Conservation (phyloP, 176 grass and related monocot species). For the Ananas comosus region DNA sequence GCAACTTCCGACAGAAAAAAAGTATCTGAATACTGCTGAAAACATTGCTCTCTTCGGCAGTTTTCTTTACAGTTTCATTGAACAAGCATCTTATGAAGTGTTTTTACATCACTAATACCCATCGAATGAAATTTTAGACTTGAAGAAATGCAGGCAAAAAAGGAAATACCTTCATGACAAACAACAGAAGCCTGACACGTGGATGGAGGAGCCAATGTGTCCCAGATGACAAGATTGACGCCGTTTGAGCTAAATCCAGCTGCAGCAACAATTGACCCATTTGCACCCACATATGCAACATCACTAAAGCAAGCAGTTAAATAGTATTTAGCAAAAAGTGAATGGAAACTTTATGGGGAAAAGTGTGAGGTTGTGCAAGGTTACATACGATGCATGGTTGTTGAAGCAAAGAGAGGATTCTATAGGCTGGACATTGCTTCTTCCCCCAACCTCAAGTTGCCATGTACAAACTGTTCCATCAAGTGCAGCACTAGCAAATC, state of each 20-base stretch:
- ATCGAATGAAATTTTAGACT: too few species aligned
- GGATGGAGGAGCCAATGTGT: constrained; percentile 42
- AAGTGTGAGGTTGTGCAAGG: constrained; percentile 9
- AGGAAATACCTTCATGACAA: constrained; percentile 33
- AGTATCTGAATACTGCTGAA: too few species aligned
- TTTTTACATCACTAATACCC: too few species aligned
- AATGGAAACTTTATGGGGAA: constrained; percentile 16
- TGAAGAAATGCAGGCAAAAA: neutral
- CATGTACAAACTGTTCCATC: constrained; percentile 88
- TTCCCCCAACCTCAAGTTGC: constrained; percentile 87
- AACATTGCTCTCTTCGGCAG: neutral
- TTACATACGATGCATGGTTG: constrained; percentile 75
- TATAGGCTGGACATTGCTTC: constrained; percentile 75
- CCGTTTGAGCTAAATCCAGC: constrained; percentile 73
- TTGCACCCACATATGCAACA: constrained; percentile 60
- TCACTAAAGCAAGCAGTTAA: constrained; percentile 56
- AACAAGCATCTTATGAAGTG: neutral
- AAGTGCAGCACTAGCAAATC: constrained; percentile 80
- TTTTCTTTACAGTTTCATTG: neutral
- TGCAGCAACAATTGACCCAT: constrained; percentile 66
- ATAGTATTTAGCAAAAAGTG: constrained; percentile 5
- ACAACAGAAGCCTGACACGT: constrained; percentile 67
- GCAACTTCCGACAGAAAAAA: too few species aligned
- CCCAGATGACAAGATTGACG: constrained; percentile 56
- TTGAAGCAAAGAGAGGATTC: constrained; percentile 79